Conservation (phyloP, 257 asterid species). For the Forsythia viridissima region DNA sequence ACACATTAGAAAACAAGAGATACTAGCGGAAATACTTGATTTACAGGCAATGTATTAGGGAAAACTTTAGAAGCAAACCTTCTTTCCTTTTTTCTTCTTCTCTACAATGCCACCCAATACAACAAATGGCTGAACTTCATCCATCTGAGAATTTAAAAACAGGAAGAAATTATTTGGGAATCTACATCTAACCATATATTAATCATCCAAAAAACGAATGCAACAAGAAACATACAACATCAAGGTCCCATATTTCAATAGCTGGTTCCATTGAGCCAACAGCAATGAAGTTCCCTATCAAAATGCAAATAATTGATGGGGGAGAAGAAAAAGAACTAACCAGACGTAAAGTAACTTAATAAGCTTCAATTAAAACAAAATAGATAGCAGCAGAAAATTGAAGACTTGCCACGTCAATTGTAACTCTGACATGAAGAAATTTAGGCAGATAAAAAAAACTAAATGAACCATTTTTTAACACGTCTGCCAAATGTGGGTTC, state of each 20-base stretch:
- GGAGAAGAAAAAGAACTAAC: not conserved
- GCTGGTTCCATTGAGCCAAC: slow-evolving; percentile 94
- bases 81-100: slow-evolving; percentile 70
- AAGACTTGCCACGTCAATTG: not conserved
- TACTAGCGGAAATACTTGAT: not conserved
- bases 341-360: not conserved
- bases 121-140: slow-evolving; percentile 82
- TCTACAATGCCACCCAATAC: slow-evolving; percentile 75
- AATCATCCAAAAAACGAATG: slow-evolving; percentile 6
- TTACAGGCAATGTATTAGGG: not conserved
- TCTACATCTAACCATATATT: not conserved
- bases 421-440: not conserved
- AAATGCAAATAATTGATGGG: not conserved
- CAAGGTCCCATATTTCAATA: slow-evolving; percentile 97
- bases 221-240: slow-evolving; percentile 52
- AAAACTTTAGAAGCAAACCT: slow-evolving; percentile 45
- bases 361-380: no score
- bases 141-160: slow-evolving; percentile 55
- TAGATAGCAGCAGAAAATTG: not conserved
- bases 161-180: slow-evolving; percentile 13
- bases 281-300: slow-evolving; percentile 79
- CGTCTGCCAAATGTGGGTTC: no score
- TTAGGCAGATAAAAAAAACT: no score
- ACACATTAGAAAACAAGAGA: not conserved
- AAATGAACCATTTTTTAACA: no score